A percentile compares a stretch with the other conserved stretches of the same genome.
Conservation (phyloP, 2,329 filamentous ascomycete species). For the Leptographium lundbergii region DNA sequence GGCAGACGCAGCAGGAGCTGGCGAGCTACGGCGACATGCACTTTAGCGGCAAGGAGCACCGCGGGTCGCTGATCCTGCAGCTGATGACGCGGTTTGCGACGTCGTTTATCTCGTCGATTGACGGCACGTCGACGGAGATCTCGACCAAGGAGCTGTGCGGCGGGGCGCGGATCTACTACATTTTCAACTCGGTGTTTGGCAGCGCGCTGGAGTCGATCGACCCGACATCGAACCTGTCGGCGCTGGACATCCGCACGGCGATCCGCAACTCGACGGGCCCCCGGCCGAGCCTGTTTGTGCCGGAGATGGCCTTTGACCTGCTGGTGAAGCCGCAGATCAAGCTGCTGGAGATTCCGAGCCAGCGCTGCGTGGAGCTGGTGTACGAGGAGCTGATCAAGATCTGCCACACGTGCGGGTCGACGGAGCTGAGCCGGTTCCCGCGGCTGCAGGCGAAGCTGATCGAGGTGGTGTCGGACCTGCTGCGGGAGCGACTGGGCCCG, state of each 20-base stretch:
- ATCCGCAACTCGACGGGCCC: conserved; percentile 97
- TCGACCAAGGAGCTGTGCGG: conserved; percentile 96
- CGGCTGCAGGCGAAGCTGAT: conserved; percentile 93
- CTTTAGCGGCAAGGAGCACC: conserved; percentile 93
- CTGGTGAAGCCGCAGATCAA: conserved; percentile 98
- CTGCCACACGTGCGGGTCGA: conserved; percentile 94
- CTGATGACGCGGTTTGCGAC: conserved; percentile 97
- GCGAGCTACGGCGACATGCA: conserved; percentile 97
- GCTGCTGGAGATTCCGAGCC: conserved; percentile 83
- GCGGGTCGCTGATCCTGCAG: conserved; percentile 87
- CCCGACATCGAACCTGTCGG: conserved; percentile 87
- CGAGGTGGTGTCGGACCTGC: conserved; percentile 90
- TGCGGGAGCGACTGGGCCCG: conserved; percentile 83
- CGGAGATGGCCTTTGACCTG: conserved; percentile 93
- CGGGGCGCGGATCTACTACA: conserved; percentile 93
- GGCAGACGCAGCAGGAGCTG: conserved; percentile 97
- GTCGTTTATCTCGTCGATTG: conserved; percentile 96
- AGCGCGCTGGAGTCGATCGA: conserved; percentile 94
- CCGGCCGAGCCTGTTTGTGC: conserved; percentile 88
- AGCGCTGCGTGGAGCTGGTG: conserved; percentile 92
- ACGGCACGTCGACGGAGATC: conserved; percentile 96
- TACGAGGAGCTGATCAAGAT: conserved; percentile 99
- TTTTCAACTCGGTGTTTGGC: conserved; percentile 97
- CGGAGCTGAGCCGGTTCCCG: conserved; percentile 82
- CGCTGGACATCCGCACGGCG: conserved; percentile 88